Conservation (phyloP, 768 basidiomycete species). For the Lactarius hengduanensis region DNA sequence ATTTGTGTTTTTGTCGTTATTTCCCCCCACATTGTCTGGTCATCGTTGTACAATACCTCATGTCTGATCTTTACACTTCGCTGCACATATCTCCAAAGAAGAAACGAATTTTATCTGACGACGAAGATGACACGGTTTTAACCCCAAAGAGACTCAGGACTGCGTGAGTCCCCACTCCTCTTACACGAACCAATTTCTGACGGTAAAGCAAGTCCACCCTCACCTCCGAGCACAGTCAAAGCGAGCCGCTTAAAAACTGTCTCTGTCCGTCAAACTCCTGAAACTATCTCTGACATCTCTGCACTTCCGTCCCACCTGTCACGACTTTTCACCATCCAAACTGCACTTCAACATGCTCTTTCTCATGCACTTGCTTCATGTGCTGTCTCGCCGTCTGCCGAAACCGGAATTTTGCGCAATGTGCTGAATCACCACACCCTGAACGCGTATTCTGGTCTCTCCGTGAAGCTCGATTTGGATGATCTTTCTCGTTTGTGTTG, state of each 20-base stretch:
- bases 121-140: conserved; percentile 50
- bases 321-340: conserved; percentile 63
- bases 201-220: conserved; percentile 47
- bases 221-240: conserved; percentile 51
- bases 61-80: conserved; percentile 63
- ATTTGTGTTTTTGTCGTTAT: neutral
- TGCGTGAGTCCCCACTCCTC: conserved; percentile 41
- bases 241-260: conserved; percentile 34
- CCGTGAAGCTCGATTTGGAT: conserved; percentile 60
- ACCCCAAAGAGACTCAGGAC: conserved; percentile 71
- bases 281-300: conserved; percentile 30
- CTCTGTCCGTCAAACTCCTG: conserved; percentile 26
- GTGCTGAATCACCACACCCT: conserved; percentile 77
- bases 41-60: conserved; percentile 27
- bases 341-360: conserved; percentile 74
- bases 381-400: conserved; percentile 71
- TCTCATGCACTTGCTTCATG: conserved; percentile 84
- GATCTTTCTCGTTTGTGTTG: conserved; percentile 79
- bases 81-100: conserved; percentile 68
- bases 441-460: conserved; percentile 63
- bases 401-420: conserved; percentile 72
- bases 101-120: conserved; percentile 55
- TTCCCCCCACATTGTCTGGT: too few species aligned
- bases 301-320: conserved; percentile 56
- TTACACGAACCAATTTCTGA: conserved; percentile 3